Conservation (phyloP, 257 asterid species). For the Dorcoceras hygrometricum region DNA sequence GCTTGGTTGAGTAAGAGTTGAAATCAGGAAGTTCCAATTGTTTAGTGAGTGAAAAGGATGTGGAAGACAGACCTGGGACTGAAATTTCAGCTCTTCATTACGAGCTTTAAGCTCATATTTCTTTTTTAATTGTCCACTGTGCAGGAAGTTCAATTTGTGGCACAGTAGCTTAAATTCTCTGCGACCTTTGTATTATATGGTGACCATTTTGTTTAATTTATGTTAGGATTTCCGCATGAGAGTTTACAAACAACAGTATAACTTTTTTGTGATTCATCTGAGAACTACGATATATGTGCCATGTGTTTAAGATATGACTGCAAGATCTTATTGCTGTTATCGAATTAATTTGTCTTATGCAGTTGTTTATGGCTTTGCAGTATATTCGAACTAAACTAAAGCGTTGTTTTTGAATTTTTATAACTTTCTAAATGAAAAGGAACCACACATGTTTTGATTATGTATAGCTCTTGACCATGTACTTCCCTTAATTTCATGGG, state of each 20-base stretch:
- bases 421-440: background rate
- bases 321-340: background rate
- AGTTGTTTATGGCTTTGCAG: too few relatives aligned
- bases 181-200: conserved; percentile 3
- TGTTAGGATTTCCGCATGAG: background rate
- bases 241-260: background rate
- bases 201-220: background rate
- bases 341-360: background rate
- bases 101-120: too few relatives aligned
- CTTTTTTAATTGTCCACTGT: background rate
- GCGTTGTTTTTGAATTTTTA: background rate
- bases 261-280: background rate
- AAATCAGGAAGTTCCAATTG: conserved; percentile 14
- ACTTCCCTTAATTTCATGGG: conserved; percentile 6
- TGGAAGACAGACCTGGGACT: background rate
- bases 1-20: background rate
- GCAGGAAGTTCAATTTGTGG: background rate
- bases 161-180: conserved; percentile 3
- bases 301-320: background rate
- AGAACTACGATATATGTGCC: background rate
- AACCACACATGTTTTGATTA: background rate
- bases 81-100: background rate
- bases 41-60: conserved; percentile 12
- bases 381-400: background rate
- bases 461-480: conserved; percentile 14